phyloP scores from a whole-genome alignment of 2,329 filamentous ascomycete genomes.

The Alternaria sp. region DNA sequence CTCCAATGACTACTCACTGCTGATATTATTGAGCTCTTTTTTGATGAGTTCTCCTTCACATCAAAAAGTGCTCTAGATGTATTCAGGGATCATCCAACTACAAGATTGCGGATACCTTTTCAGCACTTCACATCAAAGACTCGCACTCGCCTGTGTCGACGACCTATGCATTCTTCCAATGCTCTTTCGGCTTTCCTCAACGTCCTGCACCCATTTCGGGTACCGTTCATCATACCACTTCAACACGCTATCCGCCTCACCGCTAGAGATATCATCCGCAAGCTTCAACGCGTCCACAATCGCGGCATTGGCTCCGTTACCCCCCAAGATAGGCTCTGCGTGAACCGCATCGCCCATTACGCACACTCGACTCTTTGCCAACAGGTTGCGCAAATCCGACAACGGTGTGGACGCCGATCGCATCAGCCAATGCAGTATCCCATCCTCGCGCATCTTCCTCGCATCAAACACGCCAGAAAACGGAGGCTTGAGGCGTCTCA shows the following conservation, averaged over 20 bases:
- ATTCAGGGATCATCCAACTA: background rate
- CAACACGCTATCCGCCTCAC: background rate
- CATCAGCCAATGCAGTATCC: conserved; percentile 56
- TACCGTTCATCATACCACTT: conserved; percentile 2
- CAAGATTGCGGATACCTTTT: too few species aligned
- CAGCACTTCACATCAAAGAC: background rate
- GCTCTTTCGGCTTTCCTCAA: background rate
- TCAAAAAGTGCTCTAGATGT: background rate
- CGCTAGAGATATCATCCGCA: conserved; percentile 12
- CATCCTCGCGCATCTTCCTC: conserved; percentile 44
- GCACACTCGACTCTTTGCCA: conserved; percentile 5
- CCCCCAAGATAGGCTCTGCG: conserved; percentile 53
- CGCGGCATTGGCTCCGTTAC: conserved; percentile 53
- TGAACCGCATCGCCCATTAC: conserved; percentile 53
- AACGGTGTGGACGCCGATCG: conserved; percentile 37
- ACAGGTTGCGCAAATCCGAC: conserved; percentile 32
- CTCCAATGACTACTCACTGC: background rate
- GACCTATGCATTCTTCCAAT: background rate
- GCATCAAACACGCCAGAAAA: conserved; percentile 48
- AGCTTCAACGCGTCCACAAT: conserved; percentile 52
- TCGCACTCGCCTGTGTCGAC: background rate
- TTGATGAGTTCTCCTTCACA: background rate
- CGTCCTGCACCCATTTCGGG: background rate
- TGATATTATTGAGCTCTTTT: background rate
- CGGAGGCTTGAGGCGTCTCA: conserved; percentile 39